Evolutionary conservation across 352 stramenopile species (phyloP), one percentile per base, ranked within the genome.

Genomic region (Globisporangium carolinianum): DNA sequence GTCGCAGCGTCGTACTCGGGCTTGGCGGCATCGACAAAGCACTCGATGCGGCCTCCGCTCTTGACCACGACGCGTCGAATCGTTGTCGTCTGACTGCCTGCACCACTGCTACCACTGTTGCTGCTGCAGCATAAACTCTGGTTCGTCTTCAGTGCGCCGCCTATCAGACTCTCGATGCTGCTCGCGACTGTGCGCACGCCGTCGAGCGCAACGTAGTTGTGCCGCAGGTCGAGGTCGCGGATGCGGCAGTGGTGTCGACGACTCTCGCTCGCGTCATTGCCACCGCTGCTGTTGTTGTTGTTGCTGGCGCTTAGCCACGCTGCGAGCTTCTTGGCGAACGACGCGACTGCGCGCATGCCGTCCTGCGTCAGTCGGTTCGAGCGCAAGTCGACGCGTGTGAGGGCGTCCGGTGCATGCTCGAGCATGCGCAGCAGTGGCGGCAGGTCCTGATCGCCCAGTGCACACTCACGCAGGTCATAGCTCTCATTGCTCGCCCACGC

Each of bases 171-270:
- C 55, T 90, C 75, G 0, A 92, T 54, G 1, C 63, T 65, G 45
- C 49, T 83, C 0, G 79, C 83, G 7, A 92, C 62, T 4, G 56
- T 51, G 14, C 83, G 79, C 17, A 90, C 62, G 9, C 79, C 79
- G 52, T 89, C 78, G 3, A 87, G 66, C 14, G 78, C 83, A 52
- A 92, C 69, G 58, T 66, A 87, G 48, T 92, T 92, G n/a, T 75
- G 65, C 18, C 80, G 79, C 14, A 92, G 59, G 59, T 89, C 75
- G 6, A 92, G 46, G 53, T 89, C 71, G 32, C 62, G 56, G 9
- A 87, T 55, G 6, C 53, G 50, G 4, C 24, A 51, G 0, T 5
- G 46, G 14, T 45, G 50, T 12, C 11, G 39, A 7, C 11, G 39
- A 12, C 39, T 43, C 0, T 7, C 11, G 2, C 39, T 43, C 7